Evolutionary conservation across 2,329 filamentous ascomycete genomes (phyloP).

Genomic region (Nothophoma quercina): DNA sequence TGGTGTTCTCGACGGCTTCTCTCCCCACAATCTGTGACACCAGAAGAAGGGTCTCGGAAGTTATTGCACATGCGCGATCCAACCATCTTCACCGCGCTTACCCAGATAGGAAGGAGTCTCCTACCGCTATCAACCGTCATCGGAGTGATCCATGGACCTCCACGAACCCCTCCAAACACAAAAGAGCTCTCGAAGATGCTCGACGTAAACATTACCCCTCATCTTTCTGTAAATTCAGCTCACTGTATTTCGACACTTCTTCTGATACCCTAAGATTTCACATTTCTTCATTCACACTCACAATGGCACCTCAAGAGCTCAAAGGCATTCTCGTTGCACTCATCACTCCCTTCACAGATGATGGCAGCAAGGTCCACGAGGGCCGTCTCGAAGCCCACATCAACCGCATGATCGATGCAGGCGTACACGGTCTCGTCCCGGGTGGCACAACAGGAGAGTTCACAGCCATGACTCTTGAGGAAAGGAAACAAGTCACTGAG

Average conservation of each 20-base stretch:
- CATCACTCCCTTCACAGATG: conserved; percentile 57
- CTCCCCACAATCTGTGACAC: background rate
- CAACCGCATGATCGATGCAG: conserved; percentile 54
- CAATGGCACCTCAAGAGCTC: conserved; percentile 28
- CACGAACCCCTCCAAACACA: conserved; percentile 5
- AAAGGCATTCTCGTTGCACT: conserved; percentile 59
- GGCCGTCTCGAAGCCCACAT: conserved; percentile 54
- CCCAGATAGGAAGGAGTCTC: conserved; percentile 13
- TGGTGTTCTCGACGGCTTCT: background rate
- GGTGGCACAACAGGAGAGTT: conserved; percentile 62
- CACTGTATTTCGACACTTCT: background rate
- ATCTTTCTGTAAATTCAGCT: background rate
- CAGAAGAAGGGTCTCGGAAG: conserved; percentile 1
- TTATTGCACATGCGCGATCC: background rate
- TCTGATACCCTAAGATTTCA: background rate
- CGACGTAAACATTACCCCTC: background rate
- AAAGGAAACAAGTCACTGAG: conserved; percentile 57
- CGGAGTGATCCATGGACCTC: conserved; percentile 4
- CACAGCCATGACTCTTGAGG: conserved; percentile 53
- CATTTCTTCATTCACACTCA: background rate
- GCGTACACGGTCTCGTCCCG: conserved; percentile 60
- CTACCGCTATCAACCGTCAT: conserved; percentile 1
- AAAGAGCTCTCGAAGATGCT: conserved; percentile 5
- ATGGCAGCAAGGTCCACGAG: conserved; percentile 53
- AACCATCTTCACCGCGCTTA: conserved; percentile 6